Conservation (phyloP, 2,329 filamentous ascomycete genomes). For the Hymenoscyphus salicellus region DNA sequence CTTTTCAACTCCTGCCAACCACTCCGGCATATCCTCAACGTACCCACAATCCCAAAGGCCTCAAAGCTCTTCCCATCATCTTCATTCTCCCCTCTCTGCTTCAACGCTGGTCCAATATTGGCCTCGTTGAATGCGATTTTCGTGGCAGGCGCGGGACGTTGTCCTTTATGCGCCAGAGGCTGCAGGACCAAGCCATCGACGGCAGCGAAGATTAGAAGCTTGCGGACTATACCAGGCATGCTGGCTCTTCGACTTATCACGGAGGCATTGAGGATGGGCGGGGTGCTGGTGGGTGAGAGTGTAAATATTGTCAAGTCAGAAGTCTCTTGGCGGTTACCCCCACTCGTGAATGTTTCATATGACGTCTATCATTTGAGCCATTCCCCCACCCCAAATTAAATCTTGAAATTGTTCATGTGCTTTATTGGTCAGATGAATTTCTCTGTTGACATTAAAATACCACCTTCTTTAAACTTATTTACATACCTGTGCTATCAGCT, state of each 20-base stretch:
- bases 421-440: not conserved
- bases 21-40: constrained; percentile 8
- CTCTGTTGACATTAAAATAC: not conserved
- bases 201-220: constrained; percentile 36
- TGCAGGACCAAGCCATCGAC: constrained; percentile 37
- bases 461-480: too few species aligned
- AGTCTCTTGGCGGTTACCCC: not conserved
- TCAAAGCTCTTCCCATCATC: constrained; percentile 32
- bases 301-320: not conserved
- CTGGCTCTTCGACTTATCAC: constrained; percentile 23
- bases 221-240: constrained; percentile 37
- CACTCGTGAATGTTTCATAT: constrained; percentile 1
- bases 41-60: constrained; percentile 38
- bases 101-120: constrained; percentile 25
- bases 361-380: not conserved
- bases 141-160: constrained; percentile 29
- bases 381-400: not conserved
- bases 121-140: constrained; percentile 35
- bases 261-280: constrained; percentile 17
- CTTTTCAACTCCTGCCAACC: not conserved
- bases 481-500: too few species aligned
- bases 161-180: constrained; percentile 31
- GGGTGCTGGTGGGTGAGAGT: not conserved
- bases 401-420: not conserved
- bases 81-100: constrained; percentile 16